These are phyloP conservation scores for Fusarium falciforme DNA, from an alignment of 2,329 filamentous ascomycete genomes.

Conservation along the genomic window DNA sequence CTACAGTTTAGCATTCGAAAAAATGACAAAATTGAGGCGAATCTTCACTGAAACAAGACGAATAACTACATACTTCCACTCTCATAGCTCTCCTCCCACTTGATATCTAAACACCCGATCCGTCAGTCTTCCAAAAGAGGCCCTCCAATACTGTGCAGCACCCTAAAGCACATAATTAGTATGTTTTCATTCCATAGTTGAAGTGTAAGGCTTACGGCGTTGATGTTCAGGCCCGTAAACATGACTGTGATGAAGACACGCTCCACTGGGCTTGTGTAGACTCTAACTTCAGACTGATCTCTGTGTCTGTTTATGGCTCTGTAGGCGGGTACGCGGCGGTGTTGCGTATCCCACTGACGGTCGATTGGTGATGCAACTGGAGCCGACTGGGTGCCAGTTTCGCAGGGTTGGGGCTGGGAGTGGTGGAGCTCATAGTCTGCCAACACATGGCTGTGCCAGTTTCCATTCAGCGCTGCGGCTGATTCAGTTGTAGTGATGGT, in stretches of 20 bases:
- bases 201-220: slow-evolving; percentile 9
- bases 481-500: slow-evolving; percentile 19
- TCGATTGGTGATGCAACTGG: not conserved
- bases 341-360: slow-evolving; percentile 14
- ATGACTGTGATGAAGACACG: slow-evolving; percentile 18
- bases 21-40: not conserved
- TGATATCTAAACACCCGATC: slow-evolving; percentile 27
- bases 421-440: slow-evolving; percentile 32
- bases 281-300: slow-evolving; percentile 12
- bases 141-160: slow-evolving; percentile 28
- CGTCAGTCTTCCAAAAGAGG: slow-evolving; percentile 19
- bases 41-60: not conserved
- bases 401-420: not conserved
- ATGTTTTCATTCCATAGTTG: rapidly evolving
- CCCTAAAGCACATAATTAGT: not conserved
- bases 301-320: slow-evolving; percentile 8
- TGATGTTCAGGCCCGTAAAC: slow-evolving; percentile 18
- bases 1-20: not conserved
- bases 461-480: not conserved
- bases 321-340: slow-evolving; percentile 27
- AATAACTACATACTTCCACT: not conserved
- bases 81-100: slow-evolving; percentile 27
- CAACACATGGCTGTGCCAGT: slow-evolving; percentile 11
- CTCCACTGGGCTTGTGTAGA: slow-evolving; percentile 17
- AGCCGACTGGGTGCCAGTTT: not conserved